phyloP scores from a whole-genome alignment of 2,329 filamentous ascomycete species.

The Trichoderma sp. region DNA sequence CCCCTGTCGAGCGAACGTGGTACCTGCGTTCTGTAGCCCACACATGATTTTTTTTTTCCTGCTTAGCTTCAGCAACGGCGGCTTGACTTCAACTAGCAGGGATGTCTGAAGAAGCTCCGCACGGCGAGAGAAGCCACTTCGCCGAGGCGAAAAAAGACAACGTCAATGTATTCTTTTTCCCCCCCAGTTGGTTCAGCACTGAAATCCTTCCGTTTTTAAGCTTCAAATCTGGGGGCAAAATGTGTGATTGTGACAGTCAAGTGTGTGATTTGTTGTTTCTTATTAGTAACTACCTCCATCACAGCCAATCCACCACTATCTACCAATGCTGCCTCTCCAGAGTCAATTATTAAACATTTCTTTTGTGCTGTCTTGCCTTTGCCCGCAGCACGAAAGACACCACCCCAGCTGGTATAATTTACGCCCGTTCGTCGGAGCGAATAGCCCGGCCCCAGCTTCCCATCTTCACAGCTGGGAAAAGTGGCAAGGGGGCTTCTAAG shows the following conservation, averaged over 20 bases:
- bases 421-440: conserved; percentile 3
- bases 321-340: not conserved
- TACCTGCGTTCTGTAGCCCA: not conserved
- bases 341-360: not conserved
- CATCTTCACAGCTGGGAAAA: not conserved
- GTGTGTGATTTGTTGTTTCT: not conserved
- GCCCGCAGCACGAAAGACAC: not conserved
- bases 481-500: not conserved
- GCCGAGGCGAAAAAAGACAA: conserved; percentile 4
- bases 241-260: not conserved
- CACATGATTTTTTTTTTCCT: not conserved
- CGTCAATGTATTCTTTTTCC: not conserved
- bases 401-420: not conserved
- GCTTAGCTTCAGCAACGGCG: conserved; percentile 4
- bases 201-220: not conserved
- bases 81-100: conserved; percentile 5
- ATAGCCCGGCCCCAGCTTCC: not conserved
- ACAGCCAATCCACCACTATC: not conserved
- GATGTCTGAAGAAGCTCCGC: not conserved
- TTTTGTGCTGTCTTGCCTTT: not conserved
- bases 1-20: conserved; percentile 4
- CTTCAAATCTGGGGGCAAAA: not conserved
- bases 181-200: not conserved
- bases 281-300: not conserved
- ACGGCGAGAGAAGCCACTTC: conserved; percentile 5